Base-by-base conservation (phyloP, 2,329 filamentous ascomycete species). In the Cercospora janseana region DNA sequence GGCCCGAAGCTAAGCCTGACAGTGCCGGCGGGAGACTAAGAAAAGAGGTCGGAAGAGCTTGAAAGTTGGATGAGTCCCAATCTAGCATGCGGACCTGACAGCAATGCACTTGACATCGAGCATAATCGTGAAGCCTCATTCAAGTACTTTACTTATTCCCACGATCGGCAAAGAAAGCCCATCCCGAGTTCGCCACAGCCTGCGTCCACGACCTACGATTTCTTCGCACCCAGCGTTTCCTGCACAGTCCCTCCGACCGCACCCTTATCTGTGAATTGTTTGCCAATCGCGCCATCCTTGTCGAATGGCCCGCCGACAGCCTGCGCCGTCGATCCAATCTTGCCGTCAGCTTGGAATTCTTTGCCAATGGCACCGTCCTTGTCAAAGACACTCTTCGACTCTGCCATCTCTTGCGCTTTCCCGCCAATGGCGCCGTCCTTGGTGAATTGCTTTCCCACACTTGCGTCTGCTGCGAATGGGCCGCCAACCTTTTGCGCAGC, bases 1-100 rank as follows among this genome's bases (percentile, higher is more conserved):
- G 93, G 93, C 89, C 91, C 3, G 88, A 92, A 60, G 75, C 77
- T 31, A 71, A 75, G 46, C 72, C 78, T 21, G 73, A 75, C n/a
- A 81, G 79, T 54, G 80, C 81, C 51, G 80, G 79, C 49, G 83
- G 77, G 46, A 76, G 83, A 61, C 66, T 87, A 62, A 75, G 81
- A 59, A 79, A 78, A 62, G 82, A 85, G 60, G 66, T 85, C 51
- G 80, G 75, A 23, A 73, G 80, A 42, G 46, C 51, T 10, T 63
- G 31, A 55, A 28, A n/a, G n/a, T n/a, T n/a, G n/a, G n/a, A n/a
- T n/a, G n/a, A n/a, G n/a, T n/a, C n/a, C n/a, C n/a, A n/a, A n/a
- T n/a, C n/a, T n/a, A n/a, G 23, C 15, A 28, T 43, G 24, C 24
- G 24, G 8, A 18, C 18, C 10, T 8, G 2, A n/a, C 24, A 3